phyloP scores from a whole-genome alignment of 106 monocot genomes.

The Agapanthus africanus region DNA sequence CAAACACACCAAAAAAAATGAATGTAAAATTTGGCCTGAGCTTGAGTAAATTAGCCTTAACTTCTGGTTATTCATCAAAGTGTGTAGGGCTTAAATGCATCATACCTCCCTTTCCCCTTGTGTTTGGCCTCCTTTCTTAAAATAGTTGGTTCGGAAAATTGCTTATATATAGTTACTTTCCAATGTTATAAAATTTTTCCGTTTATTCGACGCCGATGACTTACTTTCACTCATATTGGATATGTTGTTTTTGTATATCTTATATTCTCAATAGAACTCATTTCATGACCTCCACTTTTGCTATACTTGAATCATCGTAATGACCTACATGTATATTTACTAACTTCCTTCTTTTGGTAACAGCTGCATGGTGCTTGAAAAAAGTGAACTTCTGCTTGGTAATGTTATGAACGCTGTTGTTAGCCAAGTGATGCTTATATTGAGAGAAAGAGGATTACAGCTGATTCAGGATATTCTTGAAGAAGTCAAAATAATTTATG shows the following conservation, averaged over 20 bases:
- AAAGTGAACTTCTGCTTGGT: conserved; percentile 59
- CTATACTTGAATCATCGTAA: background rate
- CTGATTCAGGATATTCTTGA: conserved; percentile 82
- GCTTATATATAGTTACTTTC: background rate
- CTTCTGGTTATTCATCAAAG: background rate
- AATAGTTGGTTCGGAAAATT: background rate
- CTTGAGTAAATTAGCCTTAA: background rate
- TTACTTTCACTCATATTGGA: background rate
- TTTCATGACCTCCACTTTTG: too few species aligned
- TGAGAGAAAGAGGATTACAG: conserved; percentile 79
- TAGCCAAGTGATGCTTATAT: conserved; percentile 83
- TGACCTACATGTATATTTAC: background rate
- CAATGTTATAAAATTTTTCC: background rate
- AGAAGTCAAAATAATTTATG: conserved; percentile 59
- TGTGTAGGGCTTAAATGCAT: background rate
- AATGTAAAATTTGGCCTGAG: background rate
- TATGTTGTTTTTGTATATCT: background rate
- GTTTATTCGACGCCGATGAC: background rate
- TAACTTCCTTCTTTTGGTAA: conserved; percentile 9
- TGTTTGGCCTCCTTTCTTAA: background rate
- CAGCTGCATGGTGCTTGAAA: conserved; percentile 75
- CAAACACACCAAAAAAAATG: background rate
- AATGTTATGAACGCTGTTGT: conserved; percentile 76
- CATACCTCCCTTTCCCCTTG: background rate
- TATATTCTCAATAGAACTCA: background rate